A percentile compares a stretch with the other conserved stretches of the same genome.
Evolutionary conservation across 2,329 filamentous ascomycete species (phyloP).

Genomic region (Xylaria sp.): DNA sequence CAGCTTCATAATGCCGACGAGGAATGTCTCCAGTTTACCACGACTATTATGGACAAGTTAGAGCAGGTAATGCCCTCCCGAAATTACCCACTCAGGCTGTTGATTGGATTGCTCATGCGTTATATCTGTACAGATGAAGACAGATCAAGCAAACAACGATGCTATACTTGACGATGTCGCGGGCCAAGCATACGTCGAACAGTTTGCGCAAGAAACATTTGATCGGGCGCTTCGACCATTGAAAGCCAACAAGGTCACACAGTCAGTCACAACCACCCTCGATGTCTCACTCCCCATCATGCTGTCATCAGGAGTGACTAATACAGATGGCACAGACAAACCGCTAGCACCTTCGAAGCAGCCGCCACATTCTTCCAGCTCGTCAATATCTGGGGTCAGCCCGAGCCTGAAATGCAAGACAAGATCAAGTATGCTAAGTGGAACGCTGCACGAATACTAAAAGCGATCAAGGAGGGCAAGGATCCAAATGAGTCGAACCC

Average conservation of each 20-base stretch:
- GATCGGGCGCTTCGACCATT: slow-evolving; percentile 84
- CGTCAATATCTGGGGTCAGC: slow-evolving; percentile 81
- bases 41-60: slow-evolving; percentile 87
- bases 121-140: slow-evolving; percentile 67
- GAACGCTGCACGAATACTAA: slow-evolving; percentile 90
- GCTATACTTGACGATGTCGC: slow-evolving; percentile 86
- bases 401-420: slow-evolving; percentile 78
- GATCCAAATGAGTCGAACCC: slow-evolving; percentile 95
- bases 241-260: slow-evolving; percentile 83
- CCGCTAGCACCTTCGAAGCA: slow-evolving; percentile 92
- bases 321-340: slow-evolving; percentile 69
- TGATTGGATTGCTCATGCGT: slow-evolving; percentile 34
- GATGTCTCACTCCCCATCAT: background rate
- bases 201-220: slow-evolving; percentile 92
- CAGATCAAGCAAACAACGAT: slow-evolving; percentile 79
- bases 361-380: slow-evolving; percentile 93
- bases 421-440: slow-evolving; percentile 98
- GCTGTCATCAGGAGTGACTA: slow-evolving; percentile 19
- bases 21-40: slow-evolving; percentile 84
- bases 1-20: slow-evolving; percentile 81
- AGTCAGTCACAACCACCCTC: slow-evolving; percentile 59
- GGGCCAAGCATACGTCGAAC: slow-evolving; percentile 91
- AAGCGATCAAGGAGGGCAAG: slow-evolving; percentile 87
- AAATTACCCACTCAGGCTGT: background rate
- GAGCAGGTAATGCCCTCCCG: slow-evolving; percentile 69